These are phyloP conservation scores for Alternaria rosae DNA, from an alignment of 2,329 filamentous ascomycete species.

Conservation along the genomic window DNA sequence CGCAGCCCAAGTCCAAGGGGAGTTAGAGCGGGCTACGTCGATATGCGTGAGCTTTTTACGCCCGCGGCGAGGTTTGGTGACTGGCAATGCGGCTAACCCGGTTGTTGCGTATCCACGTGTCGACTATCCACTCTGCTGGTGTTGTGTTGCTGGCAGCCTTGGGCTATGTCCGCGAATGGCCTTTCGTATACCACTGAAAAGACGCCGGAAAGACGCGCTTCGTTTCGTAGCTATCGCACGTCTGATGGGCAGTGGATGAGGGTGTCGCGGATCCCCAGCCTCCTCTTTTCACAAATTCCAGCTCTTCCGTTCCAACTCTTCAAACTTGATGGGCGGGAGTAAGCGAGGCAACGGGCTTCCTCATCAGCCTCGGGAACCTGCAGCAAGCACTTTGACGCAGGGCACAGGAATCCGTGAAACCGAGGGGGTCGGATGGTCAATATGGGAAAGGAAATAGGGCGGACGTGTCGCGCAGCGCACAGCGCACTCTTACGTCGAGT, in stretches of 20 bases:
- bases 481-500: constrained; percentile 31
- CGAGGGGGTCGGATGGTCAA: constrained; percentile 8
- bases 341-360: constrained; percentile 16
- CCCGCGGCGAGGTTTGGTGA: constrained; percentile 19
- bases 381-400: constrained; percentile 24
- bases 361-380: constrained; percentile 18
- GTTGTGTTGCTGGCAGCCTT: constrained; percentile 13
- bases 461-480: constrained; percentile 27
- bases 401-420: constrained; percentile 11
- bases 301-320: constrained; percentile 11
- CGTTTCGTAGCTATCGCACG: constrained; percentile 5
- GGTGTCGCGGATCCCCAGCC: constrained; percentile 6
- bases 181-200: constrained; percentile 12
- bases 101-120: constrained; percentile 11
- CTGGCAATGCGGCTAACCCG: constrained; percentile 13
- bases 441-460: constrained; percentile 11
- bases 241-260: neutral
- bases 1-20: constrained; percentile 31
- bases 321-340: constrained; percentile 13
- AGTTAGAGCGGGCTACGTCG: constrained; percentile 32
- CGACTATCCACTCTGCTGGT: constrained; percentile 11
- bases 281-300: constrained; percentile 2
- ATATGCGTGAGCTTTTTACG: constrained; percentile 24
- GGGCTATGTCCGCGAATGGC: constrained; percentile 8
- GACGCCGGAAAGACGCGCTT: constrained; percentile 8